phyloP scores from a whole-genome alignment of 768 basidiomycete species.

The Leccinum truebloodii region DNA sequence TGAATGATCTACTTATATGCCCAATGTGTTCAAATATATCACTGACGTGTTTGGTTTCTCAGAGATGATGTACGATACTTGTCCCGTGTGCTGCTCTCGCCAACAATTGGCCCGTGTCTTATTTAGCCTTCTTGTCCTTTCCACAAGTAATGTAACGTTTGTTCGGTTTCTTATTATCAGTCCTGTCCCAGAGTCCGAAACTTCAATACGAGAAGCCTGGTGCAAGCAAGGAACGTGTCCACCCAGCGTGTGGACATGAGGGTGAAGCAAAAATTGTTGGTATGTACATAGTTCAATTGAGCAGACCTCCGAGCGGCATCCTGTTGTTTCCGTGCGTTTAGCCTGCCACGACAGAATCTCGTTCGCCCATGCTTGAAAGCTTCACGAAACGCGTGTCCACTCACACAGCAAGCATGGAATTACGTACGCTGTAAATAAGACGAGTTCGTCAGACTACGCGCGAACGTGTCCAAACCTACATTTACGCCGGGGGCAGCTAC shows the following conservation, averaged over 20 bases:
- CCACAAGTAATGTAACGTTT: not conserved
- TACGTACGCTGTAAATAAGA: slow-evolving; percentile 17
- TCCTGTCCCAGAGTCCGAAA: not conserved
- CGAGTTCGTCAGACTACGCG: not conserved
- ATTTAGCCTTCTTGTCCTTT: not conserved
- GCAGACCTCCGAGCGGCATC: not conserved
- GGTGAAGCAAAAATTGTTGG: slow-evolving; percentile 9
- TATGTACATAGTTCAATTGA: slow-evolving; percentile 5
- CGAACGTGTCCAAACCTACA: slow-evolving; percentile 1
- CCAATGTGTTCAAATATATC: not conserved
- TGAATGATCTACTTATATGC: not conserved
- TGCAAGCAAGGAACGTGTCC: not conserved
- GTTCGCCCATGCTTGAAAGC: not conserved
- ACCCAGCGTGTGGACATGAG: not conserved
- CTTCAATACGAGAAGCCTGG: not conserved
- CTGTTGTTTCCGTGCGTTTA: slow-evolving; percentile 11
- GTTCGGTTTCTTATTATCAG: not conserved
- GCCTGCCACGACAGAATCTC: slow-evolving; percentile 1
- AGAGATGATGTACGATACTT: not conserved
- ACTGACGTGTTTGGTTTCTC: slow-evolving; percentile 2
- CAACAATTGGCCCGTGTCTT: not conserved
- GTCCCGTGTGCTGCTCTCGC: not conserved
- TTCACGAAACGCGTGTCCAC: not conserved
- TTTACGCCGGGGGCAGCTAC: slow-evolving; percentile 10
- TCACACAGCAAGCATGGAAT: slow-evolving; percentile 26